These are phyloP conservation scores for Fonsecaea pugnacius DNA, from an alignment of 2,329 filamentous ascomycete species.

Conservation along the genomic window DNA sequence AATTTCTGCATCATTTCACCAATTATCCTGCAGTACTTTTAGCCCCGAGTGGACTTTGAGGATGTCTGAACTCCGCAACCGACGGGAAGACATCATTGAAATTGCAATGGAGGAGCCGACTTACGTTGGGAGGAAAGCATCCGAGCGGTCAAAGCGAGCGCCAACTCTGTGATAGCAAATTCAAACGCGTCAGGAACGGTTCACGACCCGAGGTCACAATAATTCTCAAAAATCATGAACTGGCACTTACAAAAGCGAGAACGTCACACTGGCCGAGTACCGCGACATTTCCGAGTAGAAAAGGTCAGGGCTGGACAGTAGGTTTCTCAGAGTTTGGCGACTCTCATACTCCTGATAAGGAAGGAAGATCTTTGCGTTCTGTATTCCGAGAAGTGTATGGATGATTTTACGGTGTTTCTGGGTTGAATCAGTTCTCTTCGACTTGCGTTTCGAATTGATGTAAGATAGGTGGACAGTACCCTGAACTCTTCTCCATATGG, in stretches of 20 bases:
- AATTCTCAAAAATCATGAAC: background rate
- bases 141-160: conserved; percentile 9
- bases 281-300: conserved; percentile 15
- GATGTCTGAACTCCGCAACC: background rate
- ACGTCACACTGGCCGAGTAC: conserved; percentile 14
- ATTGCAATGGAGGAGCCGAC: background rate
- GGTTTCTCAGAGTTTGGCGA: conserved; percentile 10
- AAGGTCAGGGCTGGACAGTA: background rate
- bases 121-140: conserved; percentile 10
- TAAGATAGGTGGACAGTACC: background rate
- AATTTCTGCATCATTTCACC: conserved; percentile 15
- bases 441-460: background rate
- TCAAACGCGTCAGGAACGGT: background rate
- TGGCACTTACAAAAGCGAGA: conserved; percentile 7
- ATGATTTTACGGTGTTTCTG: conserved; percentile 16
- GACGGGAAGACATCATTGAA: background rate
- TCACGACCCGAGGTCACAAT: background rate
- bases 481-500: conserved; percentile 16
- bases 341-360: conserved; percentile 15
- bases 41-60: background rate
- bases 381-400: conserved; percentile 13
- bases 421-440: background rate
- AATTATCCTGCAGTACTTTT: background rate
- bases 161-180: background rate
- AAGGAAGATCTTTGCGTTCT: conserved; percentile 15